These are phyloP conservation scores for Populus tremula DNA, from an alignment of 345 rosid species.

Conservation along the genomic window DNA sequence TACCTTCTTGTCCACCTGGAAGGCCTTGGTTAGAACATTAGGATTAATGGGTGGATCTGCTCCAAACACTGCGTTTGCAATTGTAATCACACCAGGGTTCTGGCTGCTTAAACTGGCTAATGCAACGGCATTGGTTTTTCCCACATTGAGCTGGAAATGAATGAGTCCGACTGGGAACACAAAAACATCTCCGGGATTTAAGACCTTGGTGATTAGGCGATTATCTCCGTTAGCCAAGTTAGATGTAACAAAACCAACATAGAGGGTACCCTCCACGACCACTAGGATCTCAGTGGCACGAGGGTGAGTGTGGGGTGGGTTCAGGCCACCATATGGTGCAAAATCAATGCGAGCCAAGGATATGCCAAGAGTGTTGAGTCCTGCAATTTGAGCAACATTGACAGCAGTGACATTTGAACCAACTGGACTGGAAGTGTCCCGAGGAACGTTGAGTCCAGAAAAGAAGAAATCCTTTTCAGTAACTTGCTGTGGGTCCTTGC, in stretches of 20 bases:
- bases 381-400: too few species aligned
- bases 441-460: too few species aligned
- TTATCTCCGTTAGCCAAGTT: not conserved
- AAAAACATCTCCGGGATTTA: slow-evolving; percentile 9
- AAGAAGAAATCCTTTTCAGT: too few species aligned
- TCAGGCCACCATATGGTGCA: not conserved
- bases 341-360: not conserved
- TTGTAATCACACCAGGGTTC: slow-evolving; percentile 8
- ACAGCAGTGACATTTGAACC: too few species aligned
- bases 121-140: not conserved
- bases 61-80: slow-evolving; percentile 4
- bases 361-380: too few species aligned
- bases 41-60: not conserved
- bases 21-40: not conserved
- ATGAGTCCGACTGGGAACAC: slow-evolving; percentile 7
- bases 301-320: slow-evolving; percentile 4
- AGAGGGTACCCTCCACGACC: not conserved
- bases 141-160: slow-evolving; percentile 3
- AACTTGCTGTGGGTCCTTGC: too few species aligned
- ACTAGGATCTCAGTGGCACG: slow-evolving; percentile 1
- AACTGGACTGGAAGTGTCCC: too few species aligned
- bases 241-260: slow-evolving; percentile 11
- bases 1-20: not conserved
- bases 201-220: slow-evolving; percentile 7
- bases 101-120: slow-evolving; percentile 4